Evolutionary conservation across 2,329 filamentous ascomycete species (phyloP), one percentile per base, ranked within the genome.

Genomic region (Chaetomiaceae sp.): DNA sequence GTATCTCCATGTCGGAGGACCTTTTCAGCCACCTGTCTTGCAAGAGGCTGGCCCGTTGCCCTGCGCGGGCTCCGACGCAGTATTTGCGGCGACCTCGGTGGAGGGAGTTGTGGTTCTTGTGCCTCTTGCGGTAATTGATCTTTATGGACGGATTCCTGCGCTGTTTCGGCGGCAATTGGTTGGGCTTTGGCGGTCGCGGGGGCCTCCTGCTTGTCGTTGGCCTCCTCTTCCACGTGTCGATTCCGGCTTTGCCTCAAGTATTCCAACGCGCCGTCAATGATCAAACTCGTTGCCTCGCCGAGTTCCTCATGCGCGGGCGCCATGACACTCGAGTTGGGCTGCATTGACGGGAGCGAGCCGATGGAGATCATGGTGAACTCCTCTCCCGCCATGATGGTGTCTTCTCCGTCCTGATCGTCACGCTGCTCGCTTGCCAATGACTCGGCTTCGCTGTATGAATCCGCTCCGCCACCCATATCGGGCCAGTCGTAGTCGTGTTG

Each of bases 341-440:
- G 73, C 48, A 80, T 67, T 0, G 76, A 78, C 2, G 74, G 75
- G 16, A 82, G 66, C 2, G 76, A 78, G 40, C 78, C 72, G 53
- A 79, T 71, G 27, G 77, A 76, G 50, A 81, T 81, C 76, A 81
- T 81, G 60, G 77, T 81, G 55, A 81, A 81, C 34, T 76, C 75
- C 53, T 81, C 78, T 14, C 65, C 67, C 2, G 67, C 67, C 51
- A 60, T 56, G 31, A 61, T 45, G 5, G 60, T 62, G 35, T 63
- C 55, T 16, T 63, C 55, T 1, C 46, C 27, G 8, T 54, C 72
- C n/a, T 76, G 70, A 4, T 70, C 69, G 41, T 76, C 69, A 0
- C 70, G 76, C 44, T 77, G 68, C 27, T 70, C 54, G 44, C 57
- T 55, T 5, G 38, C 23, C 5, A 53, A 10, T 55, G 59, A 64